Evolutionary conservation across 78 protist genomes (phyloP), one percentile per base, ranked within the genome.

Genomic region (Dictyostelium brefeldianum): DNA sequence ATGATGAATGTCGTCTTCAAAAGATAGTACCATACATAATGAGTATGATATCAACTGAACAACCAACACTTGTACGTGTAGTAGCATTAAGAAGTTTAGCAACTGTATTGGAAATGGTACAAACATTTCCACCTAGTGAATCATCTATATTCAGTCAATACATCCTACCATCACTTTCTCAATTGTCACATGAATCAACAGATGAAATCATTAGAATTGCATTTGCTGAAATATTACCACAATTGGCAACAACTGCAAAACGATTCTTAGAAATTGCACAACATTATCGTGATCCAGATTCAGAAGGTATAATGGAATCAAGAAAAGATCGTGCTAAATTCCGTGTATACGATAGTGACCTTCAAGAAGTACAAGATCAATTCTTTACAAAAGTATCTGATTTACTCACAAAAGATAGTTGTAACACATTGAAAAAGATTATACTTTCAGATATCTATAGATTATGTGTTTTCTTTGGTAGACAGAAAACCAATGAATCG

Each of bases 81-180:
- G 81, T 75, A 77, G 95, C 95, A 18, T 50, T 90, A 20, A 57
- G 90, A 73, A 48, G 75, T 27, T 67, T 90, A 29, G 74, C 95
- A 11, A 81, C 65, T n/a, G 95, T 90, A 81, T 78, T 93, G 48
- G 89, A 85, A 29, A 78, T 82, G 89, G 92, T 93, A 15, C 85
- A 93, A 74, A 67, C 56, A 18, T 83, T 93, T n/a, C 89, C 96
- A 25, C 96, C 96, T 17, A 78, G 89, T 29, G 96, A 93, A 41
- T 83, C 96, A 6, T 29, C 54, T 1, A 83, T 93, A 8, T 93
- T 93, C 25, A 74, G 92, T 14, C 94, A 81, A 65, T 93, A 93
- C 36, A 87, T 93, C 10, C 31, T 93, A 48, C 96, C 96, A 43
- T 74, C 85, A 4, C 64, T 93, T 0, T 54, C 89, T 14, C 89